Evolutionary conservation across 2,329 filamentous ascomycete species (phyloP).

Genomic region (Sporothrix brasiliensis): DNA sequence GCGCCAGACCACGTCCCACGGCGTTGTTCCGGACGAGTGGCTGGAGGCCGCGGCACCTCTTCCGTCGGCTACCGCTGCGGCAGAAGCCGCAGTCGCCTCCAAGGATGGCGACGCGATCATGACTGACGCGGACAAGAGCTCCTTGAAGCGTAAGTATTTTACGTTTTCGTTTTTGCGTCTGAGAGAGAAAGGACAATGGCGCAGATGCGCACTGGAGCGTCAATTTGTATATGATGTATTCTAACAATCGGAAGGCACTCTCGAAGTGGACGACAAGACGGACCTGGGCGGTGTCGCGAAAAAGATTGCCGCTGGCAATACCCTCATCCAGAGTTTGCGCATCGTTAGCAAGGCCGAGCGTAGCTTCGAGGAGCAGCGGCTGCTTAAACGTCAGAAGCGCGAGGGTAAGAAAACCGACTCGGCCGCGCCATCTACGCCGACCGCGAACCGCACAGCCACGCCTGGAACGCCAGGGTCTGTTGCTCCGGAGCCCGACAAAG

Average conservation of each 20-base stretch:
- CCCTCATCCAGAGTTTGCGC: slow-evolving; percentile 55
- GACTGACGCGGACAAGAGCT: slow-evolving; percentile 48
- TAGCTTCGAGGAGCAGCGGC: slow-evolving; percentile 70
- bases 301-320: slow-evolving; percentile 53
- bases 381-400: slow-evolving; percentile 68
- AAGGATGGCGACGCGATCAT: slow-evolving; percentile 45
- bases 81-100: slow-evolving; percentile 38
- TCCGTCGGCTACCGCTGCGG: slow-evolving; percentile 2
- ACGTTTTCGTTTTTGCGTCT: slow-evolving; percentile 6
- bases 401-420: slow-evolving; percentile 59
- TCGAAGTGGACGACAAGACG: slow-evolving; percentile 47
- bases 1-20: slow-evolving; percentile 77
- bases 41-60: slow-evolving; percentile 65
- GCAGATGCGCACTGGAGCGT: too few relatives aligned
- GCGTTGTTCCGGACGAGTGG: slow-evolving; percentile 76
- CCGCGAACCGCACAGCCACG: slow-evolving; percentile 55
- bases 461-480: slow-evolving; percentile 64
- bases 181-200: background rate
- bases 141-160: slow-evolving; percentile 62
- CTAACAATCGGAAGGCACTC: slow-evolving; percentile 44
- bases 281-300: slow-evolving; percentile 36
- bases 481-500: slow-evolving; percentile 67
- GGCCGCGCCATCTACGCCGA: slow-evolving; percentile 51
- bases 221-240: background rate
- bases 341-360: slow-evolving; percentile 67